These are phyloP conservation scores for Candida pseudoviswanathii DNA, from an alignment of 1,139 yeast species.

Conservation along the genomic window DNA sequence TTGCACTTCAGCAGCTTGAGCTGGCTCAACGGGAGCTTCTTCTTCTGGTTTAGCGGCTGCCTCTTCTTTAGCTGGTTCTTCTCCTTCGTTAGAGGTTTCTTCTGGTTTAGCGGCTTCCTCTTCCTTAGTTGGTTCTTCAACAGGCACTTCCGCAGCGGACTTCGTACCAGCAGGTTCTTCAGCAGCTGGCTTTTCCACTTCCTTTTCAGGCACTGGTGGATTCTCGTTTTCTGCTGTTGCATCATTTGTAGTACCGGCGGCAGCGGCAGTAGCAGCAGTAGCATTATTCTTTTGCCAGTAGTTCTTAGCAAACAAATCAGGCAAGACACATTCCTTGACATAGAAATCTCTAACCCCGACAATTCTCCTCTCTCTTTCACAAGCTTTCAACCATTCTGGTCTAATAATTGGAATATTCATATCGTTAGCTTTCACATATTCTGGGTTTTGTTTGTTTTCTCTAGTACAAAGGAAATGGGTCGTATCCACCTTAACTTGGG, in stretches of 20 bases:
- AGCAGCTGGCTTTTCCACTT: slow-evolving; percentile 12
- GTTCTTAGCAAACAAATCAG: slow-evolving; percentile 47
- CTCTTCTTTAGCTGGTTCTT: slow-evolving; percentile 17
- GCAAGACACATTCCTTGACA: slow-evolving; percentile 53
- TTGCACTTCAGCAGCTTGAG: not conserved
- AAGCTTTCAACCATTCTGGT: slow-evolving; percentile 97
- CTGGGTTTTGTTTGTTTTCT: slow-evolving; percentile 57
- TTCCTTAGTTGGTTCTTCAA: slow-evolving; percentile 11
- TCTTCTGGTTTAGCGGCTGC: not conserved
- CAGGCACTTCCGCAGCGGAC: slow-evolving; percentile 14
- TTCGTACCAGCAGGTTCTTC: slow-evolving; percentile 19
- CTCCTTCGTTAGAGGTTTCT: slow-evolving; percentile 11
- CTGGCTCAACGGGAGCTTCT: not conserved
- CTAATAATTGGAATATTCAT: slow-evolving; percentile 91
- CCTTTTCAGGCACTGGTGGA: slow-evolving; percentile 15
- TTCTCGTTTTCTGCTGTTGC: slow-evolving; percentile 7
- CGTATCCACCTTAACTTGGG: slow-evolving; percentile 79
- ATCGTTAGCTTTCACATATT: slow-evolving; percentile 77
- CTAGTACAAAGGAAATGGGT: slow-evolving; percentile 88
- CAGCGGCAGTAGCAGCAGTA: not conserved
- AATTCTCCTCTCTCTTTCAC: slow-evolving; percentile 84
- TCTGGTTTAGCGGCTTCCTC: slow-evolving; percentile 18
- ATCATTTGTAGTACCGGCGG: not conserved
- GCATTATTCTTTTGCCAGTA: slow-evolving; percentile 34
- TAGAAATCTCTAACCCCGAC: slow-evolving; percentile 92